phyloP scores from a whole-genome alignment of 352 stramenopile genomes.

The Phytophthora tubulina region DNA sequence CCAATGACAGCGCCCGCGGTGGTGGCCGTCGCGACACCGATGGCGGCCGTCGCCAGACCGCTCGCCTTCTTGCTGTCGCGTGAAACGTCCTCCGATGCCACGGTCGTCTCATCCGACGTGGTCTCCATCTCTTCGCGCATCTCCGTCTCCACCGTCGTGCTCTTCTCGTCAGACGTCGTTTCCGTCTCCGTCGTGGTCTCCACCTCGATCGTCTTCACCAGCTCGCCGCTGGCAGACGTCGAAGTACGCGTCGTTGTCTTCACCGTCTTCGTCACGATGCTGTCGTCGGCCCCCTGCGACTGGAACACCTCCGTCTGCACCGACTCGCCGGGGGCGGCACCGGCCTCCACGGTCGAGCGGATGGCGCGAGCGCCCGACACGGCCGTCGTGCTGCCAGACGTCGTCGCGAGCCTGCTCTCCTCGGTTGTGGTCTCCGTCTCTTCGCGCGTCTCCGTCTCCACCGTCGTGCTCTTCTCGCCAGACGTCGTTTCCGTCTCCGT shows the following conservation, averaged over 20 bases:
- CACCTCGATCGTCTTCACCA: slow-evolving; percentile 21
- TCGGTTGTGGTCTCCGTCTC: slow-evolving; percentile 14
- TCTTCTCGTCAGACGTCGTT: slow-evolving; percentile 18
- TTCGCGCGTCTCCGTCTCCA: slow-evolving; percentile 17
- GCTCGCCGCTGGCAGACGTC: slow-evolving; percentile 20
- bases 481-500: slow-evolving; percentile 14
- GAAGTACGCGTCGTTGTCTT: slow-evolving; percentile 24
- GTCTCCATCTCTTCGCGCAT: background rate
- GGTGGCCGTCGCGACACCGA: background rate
- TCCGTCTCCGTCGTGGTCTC: slow-evolving; percentile 25
- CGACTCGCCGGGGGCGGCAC: slow-evolving; percentile 16
- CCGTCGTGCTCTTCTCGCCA: slow-evolving; percentile 14
- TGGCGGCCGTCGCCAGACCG: background rate
- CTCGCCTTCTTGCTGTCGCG: slow-evolving; percentile 2
- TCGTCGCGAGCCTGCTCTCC: slow-evolving; percentile 12
- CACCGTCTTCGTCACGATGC: slow-evolving; percentile 32
- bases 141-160: slow-evolving; percentile 22
- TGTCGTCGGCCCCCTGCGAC: slow-evolving; percentile 26
- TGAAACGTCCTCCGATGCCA: slow-evolving; percentile 5
- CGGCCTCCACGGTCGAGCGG: slow-evolving; percentile 13
- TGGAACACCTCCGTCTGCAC: slow-evolving; percentile 32
- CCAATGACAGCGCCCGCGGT: slow-evolving; percentile 4
- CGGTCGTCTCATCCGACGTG: slow-evolving; percentile 16
- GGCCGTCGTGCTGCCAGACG: background rate
- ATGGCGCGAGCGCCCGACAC: slow-evolving; percentile 9